Evolutionary conservation across 2,329 filamentous ascomycete genomes (phyloP), one percentile per base, ranked within the genome.

Genomic region (Epichloe hybrida): DNA sequence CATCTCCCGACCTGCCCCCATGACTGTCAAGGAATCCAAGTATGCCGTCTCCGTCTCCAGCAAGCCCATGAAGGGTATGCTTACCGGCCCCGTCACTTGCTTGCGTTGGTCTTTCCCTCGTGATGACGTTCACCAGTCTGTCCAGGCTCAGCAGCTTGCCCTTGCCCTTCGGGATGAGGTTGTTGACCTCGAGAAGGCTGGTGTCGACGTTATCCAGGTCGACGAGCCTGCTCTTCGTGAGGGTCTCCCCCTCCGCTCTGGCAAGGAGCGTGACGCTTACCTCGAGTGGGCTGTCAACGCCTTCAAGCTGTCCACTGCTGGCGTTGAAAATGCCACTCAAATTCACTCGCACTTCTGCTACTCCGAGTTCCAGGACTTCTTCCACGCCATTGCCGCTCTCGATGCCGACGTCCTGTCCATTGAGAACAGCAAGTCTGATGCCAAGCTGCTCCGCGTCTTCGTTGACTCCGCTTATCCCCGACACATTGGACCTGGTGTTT

Each of bases 311-410:
- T 84, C 91, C 59, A 94, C 90, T 63, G 83, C 89, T 54, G 93
- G 89, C 70, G 91, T 98, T 55, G 75, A 89, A 74, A 88, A 98
- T 72, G 87, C 85, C 53, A 98, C 93, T 61, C 93, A 98, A 81
- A 96, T 98, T 72, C 93, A 98, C 85, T 96, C 90, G 57, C 93
- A 98, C 80, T 98, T 98, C 87, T 98, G 93, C 74, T 98, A 98
- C 84, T 97, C 93, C 49, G 93, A 98, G 81, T 98, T 98, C 88
- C 93, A 98, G 77, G 93, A 98, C 80, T 98, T 98, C 82, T 98
- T 98, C 89, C 88, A 97, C 75, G 93, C 93, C 74, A 98, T 98
- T 63, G 88, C 93, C 58, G 91, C 93, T 55, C 85, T 98, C 58
- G 93, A 98, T 69, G 91, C 93, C 57, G 93, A 98, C 73, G 93